Evolutionary conservation across 2,329 filamentous ascomycete species (phyloP), one percentile per base, ranked within the genome.

Genomic region (Phoma sp.): DNA sequence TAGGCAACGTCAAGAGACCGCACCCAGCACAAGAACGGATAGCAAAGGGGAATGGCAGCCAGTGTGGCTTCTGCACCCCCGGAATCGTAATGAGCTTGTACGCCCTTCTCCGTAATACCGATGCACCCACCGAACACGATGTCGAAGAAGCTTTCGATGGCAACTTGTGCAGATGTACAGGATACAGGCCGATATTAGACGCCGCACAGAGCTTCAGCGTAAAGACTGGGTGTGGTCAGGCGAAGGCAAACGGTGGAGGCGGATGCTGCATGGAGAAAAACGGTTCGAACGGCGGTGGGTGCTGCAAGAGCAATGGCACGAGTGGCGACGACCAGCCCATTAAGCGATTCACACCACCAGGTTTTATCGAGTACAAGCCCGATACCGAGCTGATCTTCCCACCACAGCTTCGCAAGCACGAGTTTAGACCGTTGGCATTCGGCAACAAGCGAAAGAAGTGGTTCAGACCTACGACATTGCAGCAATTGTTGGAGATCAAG

Each of bases 81-180:
- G 95, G 95, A 2, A 98, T 99, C 68, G 93, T 98, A 60, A 98
- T 98, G 87, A 97, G 93, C 74, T 77, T 98, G 51, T 99, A 99
- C 75, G 95, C 95, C 6, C 82, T 98, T 39, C 81, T 99, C 29
- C 85, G 95, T 56, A 98, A 98, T 70, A 90, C 93, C 63, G 82
- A 87, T 4, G 82, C 83, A 19, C 93, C 94, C 0, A 88, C 86
- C 2, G 86, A 94, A 68, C 85, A 91, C 64, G 91, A 96, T 27
- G 84, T 98, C 31, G 95, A 99, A 76, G 95, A 98, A 77, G 93
- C 94, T 0, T 98, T 98, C 68, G 95, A 99, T 74, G 95, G 95
- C 0, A 99, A 99, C 63, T 79, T 98, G 25, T 99, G 95, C 72
- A 86, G 95, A 48, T 99, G 95, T 76, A 99, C 95, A 0, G 95